Evolutionary conservation across 2,329 filamentous ascomycete species (phyloP).

Genomic region (Arthroderma sp.): DNA sequence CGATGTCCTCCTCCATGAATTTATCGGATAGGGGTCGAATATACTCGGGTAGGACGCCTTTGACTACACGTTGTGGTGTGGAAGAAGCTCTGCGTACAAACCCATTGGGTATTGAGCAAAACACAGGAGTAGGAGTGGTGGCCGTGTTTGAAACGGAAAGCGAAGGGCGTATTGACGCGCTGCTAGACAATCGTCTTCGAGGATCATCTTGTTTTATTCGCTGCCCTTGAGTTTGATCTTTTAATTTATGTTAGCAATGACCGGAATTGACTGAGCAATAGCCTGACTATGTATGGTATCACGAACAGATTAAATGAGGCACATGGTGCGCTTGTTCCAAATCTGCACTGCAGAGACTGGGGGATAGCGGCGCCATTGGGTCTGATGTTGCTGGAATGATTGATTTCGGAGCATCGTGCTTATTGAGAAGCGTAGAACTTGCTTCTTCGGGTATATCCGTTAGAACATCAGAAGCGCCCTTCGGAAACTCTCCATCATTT

Average conservation of each 20-base stretch:
- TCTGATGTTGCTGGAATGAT: constrained; percentile 11
- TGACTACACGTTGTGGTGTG: constrained; percentile 32
- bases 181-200: constrained; percentile 34
- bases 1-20: constrained; percentile 67
- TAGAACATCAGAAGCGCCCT: constrained; percentile 21
- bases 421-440: constrained; percentile 16
- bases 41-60: constrained; percentile 47
- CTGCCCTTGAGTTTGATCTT: constrained; percentile 38
- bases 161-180: constrained; percentile 22
- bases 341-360: constrained; percentile 34
- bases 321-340: constrained; percentile 44
- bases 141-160: constrained; percentile 24
- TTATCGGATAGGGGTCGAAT: constrained; percentile 66
- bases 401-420: constrained; percentile 16
- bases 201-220: constrained; percentile 31
- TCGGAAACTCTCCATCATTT: constrained; percentile 25
- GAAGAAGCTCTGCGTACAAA: constrained; percentile 19
- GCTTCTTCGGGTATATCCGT: constrained; percentile 24
- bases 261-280: not conserved
- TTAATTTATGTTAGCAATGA: constrained; percentile 5
- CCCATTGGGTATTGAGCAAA: constrained; percentile 11
- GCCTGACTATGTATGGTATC: not conserved
- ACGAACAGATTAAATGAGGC: constrained; percentile 51
- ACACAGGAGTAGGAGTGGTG: constrained; percentile 19
- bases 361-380: constrained; percentile 21